Evolutionary conservation across 2,329 filamentous ascomycete genomes (phyloP), one percentile per base, ranked within the genome.

Genomic region (Exserohilum turcica): DNA sequence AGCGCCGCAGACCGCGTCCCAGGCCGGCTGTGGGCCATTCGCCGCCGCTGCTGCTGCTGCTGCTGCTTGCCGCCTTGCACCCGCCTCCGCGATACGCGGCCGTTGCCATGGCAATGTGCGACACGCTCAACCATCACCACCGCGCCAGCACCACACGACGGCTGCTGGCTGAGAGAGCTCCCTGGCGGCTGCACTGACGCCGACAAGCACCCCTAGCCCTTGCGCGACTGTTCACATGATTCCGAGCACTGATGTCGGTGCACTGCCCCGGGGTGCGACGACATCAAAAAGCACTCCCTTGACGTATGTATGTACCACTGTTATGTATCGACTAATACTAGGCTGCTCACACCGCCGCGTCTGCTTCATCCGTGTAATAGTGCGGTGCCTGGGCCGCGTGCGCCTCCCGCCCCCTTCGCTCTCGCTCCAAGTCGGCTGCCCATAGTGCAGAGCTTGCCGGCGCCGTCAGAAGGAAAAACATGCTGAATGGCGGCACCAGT

Each of bases 381-480:
- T 59, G 54, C 16, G 61, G 60, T n/a, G 54, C 45, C 39, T 61
- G 58, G 9, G 48, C 39, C 15, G 54, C 46, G 19, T 49, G 59
- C 33, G 59, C 64, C 40, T 71, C 70, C 38, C 63, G 59, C 39
- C 62, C 56, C 48, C 68, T 62, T 21, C 67, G 60, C 46, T 59
- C 37, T 2, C 42, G 63, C 74, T 97, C 92, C 44, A 97, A 77
- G 60, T 88, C 86, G 2, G 87, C 87, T 2, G 86, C 90, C 92
- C 93, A 97, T 31, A 97, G 78, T 1, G 91, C 93, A 37, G 90
- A 88, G 2, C 93, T 94, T 16, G 86, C 85, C 1, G 92, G 89
- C 3, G 90, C 92, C 0, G 93, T 97, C 61, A 99, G 77, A 33
- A 97, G 81, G 73, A 97, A 97, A 70, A 97, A 86, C 82, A 99